A percentile compares a stretch with the other conserved stretches of the same genome.
These are phyloP conservation scores for Ganoderma multipileum DNA, from an alignment of 1,284 basidiomycete genomes.

Conservation along the genomic window DNA sequence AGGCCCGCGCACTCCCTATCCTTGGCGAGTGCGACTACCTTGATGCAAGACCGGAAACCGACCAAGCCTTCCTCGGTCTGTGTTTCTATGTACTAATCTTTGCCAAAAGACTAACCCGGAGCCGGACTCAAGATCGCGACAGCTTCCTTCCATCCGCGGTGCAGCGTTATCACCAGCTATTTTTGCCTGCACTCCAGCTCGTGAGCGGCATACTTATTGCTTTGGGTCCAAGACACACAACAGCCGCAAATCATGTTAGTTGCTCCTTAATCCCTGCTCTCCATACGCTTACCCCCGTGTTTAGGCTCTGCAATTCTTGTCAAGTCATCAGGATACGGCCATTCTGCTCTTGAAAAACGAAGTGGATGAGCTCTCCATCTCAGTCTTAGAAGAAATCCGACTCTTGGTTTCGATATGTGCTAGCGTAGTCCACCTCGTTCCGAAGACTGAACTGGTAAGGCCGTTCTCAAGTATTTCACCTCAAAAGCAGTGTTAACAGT, in stretches of 20 bases:
- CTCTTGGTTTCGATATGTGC: slow-evolving; percentile 77
- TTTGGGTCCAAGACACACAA: slow-evolving; percentile 68
- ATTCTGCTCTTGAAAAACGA: slow-evolving; percentile 81
- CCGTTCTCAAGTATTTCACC: background rate
- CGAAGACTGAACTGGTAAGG: slow-evolving; percentile 80
- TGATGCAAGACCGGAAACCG: slow-evolving; percentile 81
- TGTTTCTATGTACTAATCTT: slow-evolving; percentile 7
- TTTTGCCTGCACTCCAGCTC: slow-evolving; percentile 87
- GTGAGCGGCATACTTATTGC: slow-evolving; percentile 75
- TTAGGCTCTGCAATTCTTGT: slow-evolving; percentile 79
- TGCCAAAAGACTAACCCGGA: background rate
- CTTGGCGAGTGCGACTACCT: slow-evolving; percentile 89
- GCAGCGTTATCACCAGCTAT: slow-evolving; percentile 88
- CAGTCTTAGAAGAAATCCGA: slow-evolving; percentile 78
- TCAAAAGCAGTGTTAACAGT: background rate
- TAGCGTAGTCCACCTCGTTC: slow-evolving; percentile 69
- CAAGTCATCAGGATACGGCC: slow-evolving; percentile 82
- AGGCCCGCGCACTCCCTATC: slow-evolving; percentile 80
- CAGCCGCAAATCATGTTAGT: slow-evolving; percentile 70
- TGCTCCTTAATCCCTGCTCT: background rate
- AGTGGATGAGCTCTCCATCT: slow-evolving; percentile 64
- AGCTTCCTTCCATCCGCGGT: slow-evolving; percentile 88
- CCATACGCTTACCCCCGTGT: background rate
- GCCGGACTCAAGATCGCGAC: slow-evolving; percentile 66
- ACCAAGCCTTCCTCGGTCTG: slow-evolving; percentile 84